A percentile compares a stretch with the other conserved stretches of the same genome.
These are phyloP conservation scores for Suhomyces sp. DNA, from an alignment of 805 yeast genomes.

Conservation along the genomic window DNA sequence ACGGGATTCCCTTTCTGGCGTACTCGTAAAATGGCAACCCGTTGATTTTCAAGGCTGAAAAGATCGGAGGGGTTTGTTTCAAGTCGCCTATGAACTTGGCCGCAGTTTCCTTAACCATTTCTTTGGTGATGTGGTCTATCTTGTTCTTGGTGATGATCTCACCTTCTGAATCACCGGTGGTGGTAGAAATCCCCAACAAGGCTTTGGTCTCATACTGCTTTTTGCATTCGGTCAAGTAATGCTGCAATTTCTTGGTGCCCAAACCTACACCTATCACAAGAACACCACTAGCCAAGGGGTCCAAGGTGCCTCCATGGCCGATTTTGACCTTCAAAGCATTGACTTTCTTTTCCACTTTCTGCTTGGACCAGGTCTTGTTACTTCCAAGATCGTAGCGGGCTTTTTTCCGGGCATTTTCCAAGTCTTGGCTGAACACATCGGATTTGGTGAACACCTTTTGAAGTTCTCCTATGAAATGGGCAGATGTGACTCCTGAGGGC, in stretches of 20 bases:
- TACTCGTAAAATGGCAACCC: constrained; percentile 94
- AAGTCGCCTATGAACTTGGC: constrained; percentile 75
- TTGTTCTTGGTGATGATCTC: constrained; percentile 61
- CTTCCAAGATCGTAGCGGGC: constrained; percentile 39
- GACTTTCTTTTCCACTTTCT: constrained; percentile 50
- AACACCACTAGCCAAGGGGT: constrained; percentile 94
- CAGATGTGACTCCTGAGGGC: constrained; percentile 82
- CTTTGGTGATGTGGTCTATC: constrained; percentile 54
- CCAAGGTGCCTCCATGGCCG: constrained; percentile 98
- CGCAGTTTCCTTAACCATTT: constrained; percentile 47
- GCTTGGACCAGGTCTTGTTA: constrained; percentile 40
- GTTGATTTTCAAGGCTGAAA: constrained; percentile 88
- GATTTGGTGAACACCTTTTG: constrained; percentile 64
- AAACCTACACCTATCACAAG: constrained; percentile 86
- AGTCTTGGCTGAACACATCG: constrained; percentile 51
- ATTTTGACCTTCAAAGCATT: constrained; percentile 67
- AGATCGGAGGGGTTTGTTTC: constrained; percentile 91
- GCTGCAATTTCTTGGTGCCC: constrained; percentile 80
- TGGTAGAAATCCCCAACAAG: constrained; percentile 82
- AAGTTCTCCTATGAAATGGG: constrained; percentile 64
- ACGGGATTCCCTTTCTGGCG: constrained; percentile 81
- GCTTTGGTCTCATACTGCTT: constrained; percentile 85
- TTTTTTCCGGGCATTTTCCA: constrained; percentile 48
- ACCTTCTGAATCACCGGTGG: constrained; percentile 93
- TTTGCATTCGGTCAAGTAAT: constrained; percentile 67